Evolutionary conservation across 805 yeast species (phyloP).

Genomic region (Saccharomycopsis fermentans): DNA sequence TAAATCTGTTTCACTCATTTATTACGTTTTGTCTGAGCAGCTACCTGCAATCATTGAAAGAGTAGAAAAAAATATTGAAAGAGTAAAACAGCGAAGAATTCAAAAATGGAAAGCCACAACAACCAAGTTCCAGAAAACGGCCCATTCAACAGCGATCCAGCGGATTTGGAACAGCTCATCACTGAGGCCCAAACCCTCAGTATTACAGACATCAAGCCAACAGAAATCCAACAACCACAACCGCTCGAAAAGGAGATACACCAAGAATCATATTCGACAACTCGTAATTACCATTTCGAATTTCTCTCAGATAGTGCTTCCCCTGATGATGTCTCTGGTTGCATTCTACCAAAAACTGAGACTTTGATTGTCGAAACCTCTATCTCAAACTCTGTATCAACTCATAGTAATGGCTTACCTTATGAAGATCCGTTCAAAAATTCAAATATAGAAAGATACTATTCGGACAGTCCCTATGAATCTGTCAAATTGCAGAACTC

Average conservation of each 20-base stretch:
- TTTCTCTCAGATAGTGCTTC: not conserved
- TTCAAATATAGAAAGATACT: not conserved
- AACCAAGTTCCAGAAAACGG: not conserved
- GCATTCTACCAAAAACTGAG: not conserved
- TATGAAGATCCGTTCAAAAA: not conserved
- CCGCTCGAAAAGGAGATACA: not conserved
- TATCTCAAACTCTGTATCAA: not conserved
- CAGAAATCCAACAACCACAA: not conserved
- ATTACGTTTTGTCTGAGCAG: no score
- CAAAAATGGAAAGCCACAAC: not conserved
- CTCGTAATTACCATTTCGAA: not conserved
- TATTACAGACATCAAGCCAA: not conserved
- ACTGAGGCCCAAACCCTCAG: not conserved
- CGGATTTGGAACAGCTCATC: not conserved
- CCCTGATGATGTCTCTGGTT: not conserved
- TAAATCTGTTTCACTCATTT: no score
- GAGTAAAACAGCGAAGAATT: no score
- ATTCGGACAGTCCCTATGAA: not conserved
- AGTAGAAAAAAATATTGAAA: no score
- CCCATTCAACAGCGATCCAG: not conserved
- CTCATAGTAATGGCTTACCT: no score
- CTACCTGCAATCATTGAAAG: no score
- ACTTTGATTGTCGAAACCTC: not conserved
- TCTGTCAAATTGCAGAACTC: not conserved
- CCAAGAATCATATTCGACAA: not conserved